These are phyloP conservation scores for Aspergillus sclerotiicarbonarius DNA, from an alignment of 495 filamentous ascomycete genomes.

Conservation along the genomic window DNA sequence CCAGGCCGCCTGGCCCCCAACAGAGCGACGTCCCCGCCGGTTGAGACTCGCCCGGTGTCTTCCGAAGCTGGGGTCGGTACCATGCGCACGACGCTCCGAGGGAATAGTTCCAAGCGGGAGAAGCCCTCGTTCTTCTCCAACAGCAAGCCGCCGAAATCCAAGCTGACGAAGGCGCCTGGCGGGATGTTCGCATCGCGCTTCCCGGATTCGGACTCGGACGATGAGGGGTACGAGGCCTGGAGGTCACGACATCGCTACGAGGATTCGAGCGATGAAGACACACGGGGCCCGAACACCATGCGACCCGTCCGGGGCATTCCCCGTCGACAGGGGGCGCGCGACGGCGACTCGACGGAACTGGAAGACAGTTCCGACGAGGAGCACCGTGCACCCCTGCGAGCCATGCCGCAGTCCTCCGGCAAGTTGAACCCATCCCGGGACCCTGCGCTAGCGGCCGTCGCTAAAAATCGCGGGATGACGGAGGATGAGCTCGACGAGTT, in stretches of 20 bases:
- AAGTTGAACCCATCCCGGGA: conserved; percentile 16
- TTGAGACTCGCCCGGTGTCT: conserved; percentile 33
- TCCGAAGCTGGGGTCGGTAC: conserved; percentile 31
- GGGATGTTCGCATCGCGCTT: conserved; percentile 44
- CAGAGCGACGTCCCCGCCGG: conserved; percentile 27
- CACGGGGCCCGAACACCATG: conserved; percentile 34
- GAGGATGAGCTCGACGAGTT: conserved; percentile 40
- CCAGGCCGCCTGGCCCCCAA: conserved; percentile 19
- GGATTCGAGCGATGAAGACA: conserved; percentile 79
- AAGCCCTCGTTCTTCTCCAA: conserved; percentile 49
- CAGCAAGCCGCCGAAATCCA: conserved; percentile 43
- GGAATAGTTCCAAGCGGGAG: conserved; percentile 28
- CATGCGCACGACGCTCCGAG: conserved; percentile 53
- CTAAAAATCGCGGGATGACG: conserved; percentile 42
- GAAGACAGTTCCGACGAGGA: conserved; percentile 58
- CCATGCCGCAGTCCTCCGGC: conserved; percentile 8
- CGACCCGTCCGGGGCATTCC: conserved; percentile 67
- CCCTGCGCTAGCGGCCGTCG: conserved; percentile 41
- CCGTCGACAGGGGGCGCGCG: conserved; percentile 44
- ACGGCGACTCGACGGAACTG: conserved; percentile 69
- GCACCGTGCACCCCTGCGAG: conserved; percentile 11
- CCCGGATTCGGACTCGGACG: conserved; percentile 73
- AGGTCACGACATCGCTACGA: conserved; percentile 69
- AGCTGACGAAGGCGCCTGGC: conserved; percentile 25
- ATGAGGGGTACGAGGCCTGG: conserved; percentile 37